Conservation (phyloP, 768 basidiomycete genomes). For the Hericium erinaceus region DNA sequence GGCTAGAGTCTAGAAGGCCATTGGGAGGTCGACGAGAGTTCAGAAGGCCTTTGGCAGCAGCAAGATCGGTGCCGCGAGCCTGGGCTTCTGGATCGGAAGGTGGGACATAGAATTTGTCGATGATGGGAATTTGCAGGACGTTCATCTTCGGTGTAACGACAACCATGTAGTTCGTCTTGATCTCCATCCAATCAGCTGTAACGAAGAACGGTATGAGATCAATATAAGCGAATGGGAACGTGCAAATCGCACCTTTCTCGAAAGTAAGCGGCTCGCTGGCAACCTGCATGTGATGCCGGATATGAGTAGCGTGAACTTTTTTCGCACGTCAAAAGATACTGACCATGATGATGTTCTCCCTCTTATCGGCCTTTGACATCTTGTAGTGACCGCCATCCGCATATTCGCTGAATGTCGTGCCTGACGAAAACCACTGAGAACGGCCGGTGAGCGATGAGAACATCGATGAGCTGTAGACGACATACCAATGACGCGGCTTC, state of each 20-base stretch:
- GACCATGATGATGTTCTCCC: constrained; percentile 93
- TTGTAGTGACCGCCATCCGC: constrained; percentile 84
- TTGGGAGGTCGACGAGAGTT: constrained; percentile 38
- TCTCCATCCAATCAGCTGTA: constrained; percentile 97
- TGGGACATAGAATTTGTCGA: constrained; percentile 88
- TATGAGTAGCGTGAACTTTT: neutral
- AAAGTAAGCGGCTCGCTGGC: constrained; percentile 94
- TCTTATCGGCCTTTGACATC: constrained; percentile 92
- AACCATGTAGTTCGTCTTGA: constrained; percentile 92
- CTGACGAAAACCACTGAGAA: constrained; percentile 87
- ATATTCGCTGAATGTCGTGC: constrained; percentile 88
- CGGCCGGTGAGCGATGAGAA: neutral
- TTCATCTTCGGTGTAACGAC: constrained; percentile 96
- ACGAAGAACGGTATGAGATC: neutral
- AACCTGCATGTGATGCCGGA: constrained; percentile 35
- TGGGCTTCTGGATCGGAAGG: constrained; percentile 70
- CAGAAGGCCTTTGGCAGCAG: constrained; percentile 78
- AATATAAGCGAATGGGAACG: neutral
- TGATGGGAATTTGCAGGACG: constrained; percentile 85
- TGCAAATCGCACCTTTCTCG: constrained; percentile 58
- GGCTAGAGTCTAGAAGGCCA: constrained; percentile 60
- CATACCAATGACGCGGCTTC: constrained; percentile 57
- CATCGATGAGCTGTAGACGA: neutral
- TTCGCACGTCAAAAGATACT: constrained; percentile 12
- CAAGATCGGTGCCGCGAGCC: constrained; percentile 71